Conservation (phyloP, 306 rosid species). For the Ochetophila trinervis region DNA sequence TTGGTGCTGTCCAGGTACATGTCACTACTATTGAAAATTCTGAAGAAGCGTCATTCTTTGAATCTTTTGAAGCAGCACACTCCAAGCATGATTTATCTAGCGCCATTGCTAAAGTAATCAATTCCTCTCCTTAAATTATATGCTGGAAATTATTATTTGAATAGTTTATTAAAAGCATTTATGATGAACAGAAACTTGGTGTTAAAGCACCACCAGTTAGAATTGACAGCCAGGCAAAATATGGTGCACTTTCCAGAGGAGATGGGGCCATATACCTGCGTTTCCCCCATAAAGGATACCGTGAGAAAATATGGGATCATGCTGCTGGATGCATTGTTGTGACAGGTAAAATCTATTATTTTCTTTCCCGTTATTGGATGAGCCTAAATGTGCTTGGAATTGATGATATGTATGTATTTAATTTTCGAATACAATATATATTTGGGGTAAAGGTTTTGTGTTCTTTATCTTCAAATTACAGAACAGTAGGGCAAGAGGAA, state of each 20-base stretch:
- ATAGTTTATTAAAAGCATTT: slow-evolving; percentile 8
- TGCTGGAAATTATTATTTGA: not conserved
- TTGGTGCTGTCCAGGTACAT: slow-evolving; percentile 51
- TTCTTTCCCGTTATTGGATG: not conserved
- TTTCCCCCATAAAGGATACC: slow-evolving; percentile 81
- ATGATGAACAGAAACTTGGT: slow-evolving; percentile 78
- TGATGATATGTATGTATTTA: not conserved
- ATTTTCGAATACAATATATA: not conserved
- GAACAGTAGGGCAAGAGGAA: no score
- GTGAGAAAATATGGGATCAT: slow-evolving; percentile 98
- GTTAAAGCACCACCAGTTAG: slow-evolving; percentile 93
- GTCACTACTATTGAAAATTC: slow-evolving; percentile 73
- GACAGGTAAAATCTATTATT: slow-evolving; percentile 47
- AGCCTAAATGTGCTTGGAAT: not conserved
- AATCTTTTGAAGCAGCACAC: slow-evolving; percentile 95
- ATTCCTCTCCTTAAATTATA: slow-evolving; percentile 7
- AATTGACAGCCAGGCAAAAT: slow-evolving; percentile 96
- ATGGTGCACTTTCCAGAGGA: slow-evolving; percentile 94
- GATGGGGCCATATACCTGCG: slow-evolving; percentile 95
- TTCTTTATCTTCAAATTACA: no score
- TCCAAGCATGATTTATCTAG: slow-evolving; percentile 72
- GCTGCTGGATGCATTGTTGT: slow-evolving; percentile 96
- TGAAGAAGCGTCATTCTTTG: slow-evolving; percentile 86
- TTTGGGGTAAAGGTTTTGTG: no score
- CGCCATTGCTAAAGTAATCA: slow-evolving; percentile 67